Percentiles rank a stretch among this genome's conserved stretches.
Evolutionary conservation across 257 asterid genomes (phyloP).

Genomic region (Scutellaria baicalensis): DNA sequence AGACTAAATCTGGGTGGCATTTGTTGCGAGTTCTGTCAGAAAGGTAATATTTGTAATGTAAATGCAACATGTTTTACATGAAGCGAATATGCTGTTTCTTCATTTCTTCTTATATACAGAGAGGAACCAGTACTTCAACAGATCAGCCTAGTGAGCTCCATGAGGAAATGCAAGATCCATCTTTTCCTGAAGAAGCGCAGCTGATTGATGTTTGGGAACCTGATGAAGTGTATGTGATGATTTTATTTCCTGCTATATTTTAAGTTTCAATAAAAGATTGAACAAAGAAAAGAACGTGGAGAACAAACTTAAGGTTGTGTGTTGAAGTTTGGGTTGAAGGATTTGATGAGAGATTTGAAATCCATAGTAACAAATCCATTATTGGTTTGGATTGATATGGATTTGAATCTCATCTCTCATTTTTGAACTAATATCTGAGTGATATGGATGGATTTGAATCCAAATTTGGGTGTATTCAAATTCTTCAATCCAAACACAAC

Average conservation of each 20-base stretch:
- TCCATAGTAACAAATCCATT: too few relatives aligned
- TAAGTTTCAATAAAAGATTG: conserved; percentile 1
- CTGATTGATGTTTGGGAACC: conserved; percentile 97
- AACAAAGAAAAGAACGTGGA: neutral
- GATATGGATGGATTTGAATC: too few relatives aligned
- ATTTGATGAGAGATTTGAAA: too few relatives aligned
- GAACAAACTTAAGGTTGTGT: neutral
- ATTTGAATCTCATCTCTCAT: too few relatives aligned
- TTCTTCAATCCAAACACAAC: too few relatives aligned
- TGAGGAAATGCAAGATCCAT: conserved; percentile 75
- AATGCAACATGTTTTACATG: neutral
- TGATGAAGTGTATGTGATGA: conserved; percentile 90
- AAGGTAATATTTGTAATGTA: conserved; percentile 41
- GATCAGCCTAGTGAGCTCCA: conserved; percentile 76
- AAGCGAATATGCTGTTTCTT: conserved; percentile 13
- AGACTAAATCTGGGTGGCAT: conserved; percentile 95
- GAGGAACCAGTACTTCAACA: conserved; percentile 62
- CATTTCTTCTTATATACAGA: conserved; percentile 36
- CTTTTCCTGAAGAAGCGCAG: conserved; percentile 75
- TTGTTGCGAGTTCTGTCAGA: conserved; percentile 89
- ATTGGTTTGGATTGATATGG: too few relatives aligned
- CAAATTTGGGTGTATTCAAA: too few relatives aligned
- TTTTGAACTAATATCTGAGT: too few relatives aligned
- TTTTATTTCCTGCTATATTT: neutral
- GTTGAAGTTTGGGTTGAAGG: too few relatives aligned